Conservation (phyloP, 1,139 yeast genomes). For the Magnusiomyces tetraspermus region DNA sequence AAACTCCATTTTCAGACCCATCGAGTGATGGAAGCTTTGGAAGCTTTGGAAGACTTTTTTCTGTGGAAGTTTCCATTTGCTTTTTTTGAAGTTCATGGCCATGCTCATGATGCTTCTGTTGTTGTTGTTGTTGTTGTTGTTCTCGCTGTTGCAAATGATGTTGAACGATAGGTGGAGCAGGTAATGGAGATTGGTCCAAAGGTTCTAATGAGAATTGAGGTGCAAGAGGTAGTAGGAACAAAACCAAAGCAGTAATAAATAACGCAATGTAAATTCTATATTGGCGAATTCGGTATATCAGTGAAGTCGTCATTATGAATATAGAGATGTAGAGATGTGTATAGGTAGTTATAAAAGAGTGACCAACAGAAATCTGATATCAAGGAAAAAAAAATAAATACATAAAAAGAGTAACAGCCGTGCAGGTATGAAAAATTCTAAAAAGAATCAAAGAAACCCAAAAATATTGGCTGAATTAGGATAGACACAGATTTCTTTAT, state of each 20-base stretch:
- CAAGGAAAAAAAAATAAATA: no score
- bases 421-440: no score
- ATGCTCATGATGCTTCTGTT: not conserved
- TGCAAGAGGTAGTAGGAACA: constrained; percentile 2
- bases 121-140: not conserved
- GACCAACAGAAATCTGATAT: no score
- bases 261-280: constrained; percentile 8
- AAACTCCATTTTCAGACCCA: not conserved
- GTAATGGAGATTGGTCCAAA: not conserved
- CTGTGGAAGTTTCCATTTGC: not conserved
- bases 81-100: not conserved
- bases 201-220: no score
- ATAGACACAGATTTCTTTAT: no score
- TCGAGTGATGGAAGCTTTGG: not conserved
- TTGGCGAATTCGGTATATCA: constrained; percentile 11
- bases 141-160: constrained; percentile 1
- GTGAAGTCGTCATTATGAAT: constrained; percentile 14
- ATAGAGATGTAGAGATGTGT: no score
- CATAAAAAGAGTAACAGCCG: no score
- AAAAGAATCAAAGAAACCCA: no score
- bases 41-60: not conserved
- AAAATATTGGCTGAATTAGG: no score
- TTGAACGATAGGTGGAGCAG: not conserved
- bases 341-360: no score
- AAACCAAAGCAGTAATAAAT: constrained; percentile 8